Evolutionary conservation across 2,329 filamentous ascomycete genomes (phyloP).

Genomic region (Amylocarpus encephaloides): DNA sequence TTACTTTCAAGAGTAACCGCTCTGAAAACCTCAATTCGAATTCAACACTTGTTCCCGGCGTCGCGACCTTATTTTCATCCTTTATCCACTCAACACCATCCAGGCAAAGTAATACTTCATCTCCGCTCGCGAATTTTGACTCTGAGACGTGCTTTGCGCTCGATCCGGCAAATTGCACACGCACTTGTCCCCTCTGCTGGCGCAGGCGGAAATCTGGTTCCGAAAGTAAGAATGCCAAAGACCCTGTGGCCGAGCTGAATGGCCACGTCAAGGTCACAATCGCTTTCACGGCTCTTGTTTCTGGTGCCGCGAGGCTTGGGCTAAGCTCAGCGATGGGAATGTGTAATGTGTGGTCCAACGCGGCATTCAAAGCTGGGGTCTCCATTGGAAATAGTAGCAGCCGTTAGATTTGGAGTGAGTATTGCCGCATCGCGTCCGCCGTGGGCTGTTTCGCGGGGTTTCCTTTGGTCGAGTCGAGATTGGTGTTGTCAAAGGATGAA

Average conservation of each 20-base stretch:
- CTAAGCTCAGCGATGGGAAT: constrained; percentile 51
- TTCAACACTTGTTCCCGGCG: constrained; percentile 46
- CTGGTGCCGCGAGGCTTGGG: constrained; percentile 40
- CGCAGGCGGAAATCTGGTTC: constrained; percentile 81
- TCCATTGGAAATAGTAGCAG: too few species aligned
- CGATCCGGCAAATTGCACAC: constrained; percentile 65
- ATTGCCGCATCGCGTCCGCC: too few species aligned
- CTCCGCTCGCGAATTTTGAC: constrained; percentile 68
- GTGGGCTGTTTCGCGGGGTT: too few species aligned
- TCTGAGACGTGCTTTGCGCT: constrained; percentile 64
- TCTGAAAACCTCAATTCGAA: constrained; percentile 53
- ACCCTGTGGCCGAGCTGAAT: constrained; percentile 70
- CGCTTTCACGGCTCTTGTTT: constrained; percentile 52
- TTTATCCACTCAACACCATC: constrained; percentile 57
- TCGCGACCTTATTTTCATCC: constrained; percentile 34
- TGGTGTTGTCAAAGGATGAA: too few species aligned
- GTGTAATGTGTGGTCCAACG: constrained; percentile 26
- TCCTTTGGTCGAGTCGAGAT: too few species aligned
- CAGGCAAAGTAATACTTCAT: constrained; percentile 64
- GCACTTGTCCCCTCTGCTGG: constrained; percentile 70
- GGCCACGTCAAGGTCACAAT: constrained; percentile 86
- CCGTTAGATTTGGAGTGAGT: too few species aligned
- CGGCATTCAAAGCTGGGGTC: background rate
- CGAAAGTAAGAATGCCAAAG: constrained; percentile 72
- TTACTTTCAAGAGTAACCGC: constrained; percentile 43